These are phyloP conservation scores for Phytophthora melonis DNA, from an alignment of 352 stramenopile genomes.

Conservation along the genomic window DNA sequence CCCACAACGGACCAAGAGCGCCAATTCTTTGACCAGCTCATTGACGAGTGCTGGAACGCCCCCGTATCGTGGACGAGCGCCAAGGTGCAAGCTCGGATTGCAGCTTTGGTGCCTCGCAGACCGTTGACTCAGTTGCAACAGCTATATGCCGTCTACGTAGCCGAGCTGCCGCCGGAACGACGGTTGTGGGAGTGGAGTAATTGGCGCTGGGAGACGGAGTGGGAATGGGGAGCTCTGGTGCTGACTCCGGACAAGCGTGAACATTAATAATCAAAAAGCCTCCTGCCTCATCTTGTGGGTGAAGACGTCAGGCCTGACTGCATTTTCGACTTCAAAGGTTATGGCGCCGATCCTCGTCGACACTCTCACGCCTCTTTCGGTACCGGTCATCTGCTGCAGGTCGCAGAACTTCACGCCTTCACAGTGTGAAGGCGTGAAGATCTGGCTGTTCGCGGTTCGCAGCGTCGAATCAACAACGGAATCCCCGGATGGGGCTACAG, in stretches of 20 bases:
- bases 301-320: too few relatives aligned
- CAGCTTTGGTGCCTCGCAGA: constrained; percentile 26
- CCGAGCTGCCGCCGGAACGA: constrained; percentile 32
- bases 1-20: constrained; percentile 49
- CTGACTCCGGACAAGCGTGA: constrained; percentile 16
- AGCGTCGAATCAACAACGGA: constrained; percentile 4
- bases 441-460: background rate
- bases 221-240: constrained; percentile 55
- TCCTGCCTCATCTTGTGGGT: too few relatives aligned
- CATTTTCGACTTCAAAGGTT: too few relatives aligned
- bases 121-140: constrained; percentile 50
- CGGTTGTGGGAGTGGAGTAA: constrained; percentile 53
- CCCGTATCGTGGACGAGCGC: constrained; percentile 58
- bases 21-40: constrained; percentile 59
- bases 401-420: too few relatives aligned
- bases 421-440: too few relatives aligned
- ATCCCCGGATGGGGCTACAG: constrained; percentile 18
- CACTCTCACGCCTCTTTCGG: too few relatives aligned
- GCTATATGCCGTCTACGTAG: constrained; percentile 52
- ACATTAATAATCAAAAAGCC: background rate
- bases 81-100: constrained; percentile 50
- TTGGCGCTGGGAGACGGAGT: constrained; percentile 58
- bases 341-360: too few relatives aligned
- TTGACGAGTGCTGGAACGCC: constrained; percentile 80
- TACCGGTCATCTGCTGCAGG: too few relatives aligned